Conservation (phyloP, 73 alveolate genomes). For the Diophrys sp. region DNA sequence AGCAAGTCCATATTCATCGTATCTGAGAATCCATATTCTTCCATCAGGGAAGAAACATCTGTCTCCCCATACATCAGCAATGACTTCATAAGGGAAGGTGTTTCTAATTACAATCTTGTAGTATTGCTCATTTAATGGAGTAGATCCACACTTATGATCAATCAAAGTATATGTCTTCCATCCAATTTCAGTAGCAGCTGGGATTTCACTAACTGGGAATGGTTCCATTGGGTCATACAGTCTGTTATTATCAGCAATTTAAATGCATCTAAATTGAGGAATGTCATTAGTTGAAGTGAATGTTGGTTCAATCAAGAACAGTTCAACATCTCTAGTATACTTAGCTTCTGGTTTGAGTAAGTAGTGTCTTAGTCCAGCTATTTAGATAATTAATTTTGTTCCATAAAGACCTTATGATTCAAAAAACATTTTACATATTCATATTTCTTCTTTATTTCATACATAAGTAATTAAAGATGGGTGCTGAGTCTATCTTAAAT, state of each 20-base stretch:
- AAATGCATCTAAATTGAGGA: neutral
- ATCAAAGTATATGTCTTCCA: neutral
- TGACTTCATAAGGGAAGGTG: neutral
- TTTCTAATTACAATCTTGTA: neutral
- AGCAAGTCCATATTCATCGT: neutral
- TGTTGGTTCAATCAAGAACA: neutral
- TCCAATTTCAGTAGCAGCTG: neutral
- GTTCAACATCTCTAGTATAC: neutral
- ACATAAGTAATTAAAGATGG: too few species aligned
- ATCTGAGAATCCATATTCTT: neutral
- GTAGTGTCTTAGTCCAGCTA: neutral
- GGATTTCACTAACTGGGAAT: neutral
- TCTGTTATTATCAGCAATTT: neutral
- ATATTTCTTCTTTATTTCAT: too few species aligned
- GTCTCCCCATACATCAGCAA: slow-evolving; percentile 1
- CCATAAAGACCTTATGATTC: too few species aligned
- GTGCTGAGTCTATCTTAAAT: too few species aligned
- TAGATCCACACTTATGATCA: neutral
- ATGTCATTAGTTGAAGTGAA: neutral
- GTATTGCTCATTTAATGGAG: neutral
- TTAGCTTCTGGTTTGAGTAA: neutral
- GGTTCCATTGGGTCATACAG: neutral
- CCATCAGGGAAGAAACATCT: neutral
- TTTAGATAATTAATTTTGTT: too few species aligned
- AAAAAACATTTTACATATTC: too few species aligned